phyloP scores from a whole-genome alignment of 306 rosid species.

The Alnus rubra region DNA sequence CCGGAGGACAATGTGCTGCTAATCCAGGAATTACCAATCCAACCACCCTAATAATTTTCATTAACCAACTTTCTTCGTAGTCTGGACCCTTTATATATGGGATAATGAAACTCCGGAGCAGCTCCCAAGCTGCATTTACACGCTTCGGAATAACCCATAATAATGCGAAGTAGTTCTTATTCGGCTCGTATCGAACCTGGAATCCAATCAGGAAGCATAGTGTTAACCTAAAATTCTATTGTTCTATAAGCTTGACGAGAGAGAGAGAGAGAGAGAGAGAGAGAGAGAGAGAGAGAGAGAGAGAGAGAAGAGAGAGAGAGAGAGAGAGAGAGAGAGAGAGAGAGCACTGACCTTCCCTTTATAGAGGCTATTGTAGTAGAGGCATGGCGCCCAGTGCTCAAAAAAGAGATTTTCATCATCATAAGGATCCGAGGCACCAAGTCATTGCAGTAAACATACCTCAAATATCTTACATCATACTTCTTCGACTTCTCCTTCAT shows the following conservation, averaged over 20 bases:
- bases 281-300: too few relatives aligned
- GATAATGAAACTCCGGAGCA: slow-evolving; percentile 54
- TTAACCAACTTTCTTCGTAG: slow-evolving; percentile 47
- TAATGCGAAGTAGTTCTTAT: slow-evolving; percentile 65
- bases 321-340: too few relatives aligned
- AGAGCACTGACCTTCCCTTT: slow-evolving; percentile 28
- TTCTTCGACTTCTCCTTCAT: slow-evolving; percentile 40
- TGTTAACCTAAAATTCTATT: background rate
- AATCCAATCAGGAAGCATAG: background rate
- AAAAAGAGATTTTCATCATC: slow-evolving; percentile 58
- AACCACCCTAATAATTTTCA: slow-evolving; percentile 44
- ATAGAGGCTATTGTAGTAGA: slow-evolving; percentile 62
- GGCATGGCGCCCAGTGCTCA: slow-evolving; percentile 60
- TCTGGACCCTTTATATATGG: slow-evolving; percentile 43
- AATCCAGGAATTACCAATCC: slow-evolving; percentile 71
- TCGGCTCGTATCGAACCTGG: slow-evolving; percentile 65
- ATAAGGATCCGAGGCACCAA: slow-evolving; percentile 61
- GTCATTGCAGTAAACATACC: slow-evolving; percentile 58
- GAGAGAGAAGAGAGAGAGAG: too few relatives aligned
- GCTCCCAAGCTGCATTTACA: slow-evolving; percentile 68
- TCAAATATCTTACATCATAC: too few relatives aligned
- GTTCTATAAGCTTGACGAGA: background rate
- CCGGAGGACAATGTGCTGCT: slow-evolving; percentile 51
- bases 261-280: too few relatives aligned
- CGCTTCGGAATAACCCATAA: slow-evolving; percentile 58